Conservation (phyloP, 2,329 filamentous ascomycete species). For the Neofusicoccum umdonicola region DNA sequence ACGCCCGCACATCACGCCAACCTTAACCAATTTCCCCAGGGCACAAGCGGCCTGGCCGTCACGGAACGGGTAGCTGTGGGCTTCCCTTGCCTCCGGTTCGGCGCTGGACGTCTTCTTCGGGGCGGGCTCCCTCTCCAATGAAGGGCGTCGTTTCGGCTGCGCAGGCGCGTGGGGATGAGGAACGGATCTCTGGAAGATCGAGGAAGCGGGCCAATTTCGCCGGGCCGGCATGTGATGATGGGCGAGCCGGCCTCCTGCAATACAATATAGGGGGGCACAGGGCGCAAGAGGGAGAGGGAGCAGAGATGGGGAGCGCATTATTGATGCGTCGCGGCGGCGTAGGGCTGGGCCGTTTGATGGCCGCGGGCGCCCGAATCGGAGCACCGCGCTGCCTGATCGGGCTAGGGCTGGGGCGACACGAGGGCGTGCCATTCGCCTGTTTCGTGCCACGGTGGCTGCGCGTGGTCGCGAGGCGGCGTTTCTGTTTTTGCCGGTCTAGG, state of each 20-base stretch:
- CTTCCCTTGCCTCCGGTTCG: too few species aligned
- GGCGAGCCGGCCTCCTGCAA: background rate
- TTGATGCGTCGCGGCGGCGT: background rate
- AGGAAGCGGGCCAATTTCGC: background rate
- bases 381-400: background rate
- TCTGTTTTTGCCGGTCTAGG: background rate
- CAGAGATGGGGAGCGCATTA: background rate
- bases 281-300: background rate
- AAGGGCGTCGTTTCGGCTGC: too few species aligned
- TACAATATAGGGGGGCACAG: background rate
- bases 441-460: background rate
- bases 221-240: background rate
- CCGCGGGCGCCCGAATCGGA: background rate
- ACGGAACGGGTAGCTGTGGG: too few species aligned
- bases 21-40: background rate
- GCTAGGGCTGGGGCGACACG: background rate
- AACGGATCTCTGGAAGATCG: too few species aligned
- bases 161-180: too few species aligned
- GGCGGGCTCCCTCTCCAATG: too few species aligned
- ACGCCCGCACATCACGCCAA: background rate
- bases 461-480: background rate
- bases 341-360: slow-evolving; percentile 6
- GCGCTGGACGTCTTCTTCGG: too few species aligned
- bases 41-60: background rate
- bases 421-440: background rate